Evolutionary conservation across 345 rosid genomes (phyloP), one percentile per base, ranked within the genome.

Genomic region (Odontarrhena argentea): DNA sequence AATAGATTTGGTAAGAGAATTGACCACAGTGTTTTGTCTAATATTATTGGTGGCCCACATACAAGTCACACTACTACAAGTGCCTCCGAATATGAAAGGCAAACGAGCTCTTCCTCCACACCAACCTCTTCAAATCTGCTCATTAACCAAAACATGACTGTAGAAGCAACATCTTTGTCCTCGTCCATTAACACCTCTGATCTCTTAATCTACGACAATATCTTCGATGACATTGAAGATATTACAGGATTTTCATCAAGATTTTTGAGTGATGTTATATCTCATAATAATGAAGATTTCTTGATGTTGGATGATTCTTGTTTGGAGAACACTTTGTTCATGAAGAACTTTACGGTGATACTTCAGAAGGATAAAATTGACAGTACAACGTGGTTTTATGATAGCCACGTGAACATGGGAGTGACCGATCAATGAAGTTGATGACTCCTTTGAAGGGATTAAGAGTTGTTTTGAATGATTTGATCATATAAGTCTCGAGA

Each of bases 1-100:
- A 74, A 67, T 53, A 67, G 56, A 40, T 74, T 74, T 48, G 65
- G 73, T 40, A 57, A 62, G 25, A 74, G 64, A 61, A 55, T 74
- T 52, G 67, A 60, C 68, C 68, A 67, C 4, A 67, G 24, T 54
- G 68, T 47, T 60, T 4, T 74, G n/a, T 67, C 69, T 47, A 30
- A 74, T 18, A 74, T 74, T 41, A 74, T 74, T 47, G 73, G 45
- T 40, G 69, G 64, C 59, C 45, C 52, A 61, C 45, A 13, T 45
- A 45, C 45, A 44, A 59, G 41, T 28, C 42, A 59, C 48, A 65
- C 47, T 45, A 52, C 50, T 59, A 53, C 56, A 46, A 54, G 53
- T 67, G 52, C 49, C 35, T 52, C 66, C 55, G 63, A 54, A 18
- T 47, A 15, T 12, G 73, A 68, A 1, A 74, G 30, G 40, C 67